Conservation (phyloP, 805 yeast species). For the Candida sanyiensis region DNA sequence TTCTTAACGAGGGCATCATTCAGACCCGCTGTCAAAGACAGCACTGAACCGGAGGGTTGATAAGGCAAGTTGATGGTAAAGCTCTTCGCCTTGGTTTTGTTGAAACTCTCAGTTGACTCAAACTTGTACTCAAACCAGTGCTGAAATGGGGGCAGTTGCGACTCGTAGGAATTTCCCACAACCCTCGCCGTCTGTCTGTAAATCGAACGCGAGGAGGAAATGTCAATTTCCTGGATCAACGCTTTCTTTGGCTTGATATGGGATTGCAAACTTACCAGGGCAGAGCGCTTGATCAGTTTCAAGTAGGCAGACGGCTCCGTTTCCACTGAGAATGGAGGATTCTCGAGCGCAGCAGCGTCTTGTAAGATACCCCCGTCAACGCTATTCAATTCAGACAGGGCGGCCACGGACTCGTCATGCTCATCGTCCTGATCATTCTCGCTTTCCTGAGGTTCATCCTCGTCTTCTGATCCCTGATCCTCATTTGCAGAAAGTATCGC, state of each 20-base stretch:
- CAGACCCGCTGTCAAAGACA: slow-evolving; percentile 37
- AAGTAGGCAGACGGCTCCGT: slow-evolving; percentile 2
- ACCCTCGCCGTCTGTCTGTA: slow-evolving; percentile 26
- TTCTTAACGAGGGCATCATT: slow-evolving; percentile 35
- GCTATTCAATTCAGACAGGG: too few species aligned
- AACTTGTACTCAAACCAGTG: slow-evolving; percentile 34
- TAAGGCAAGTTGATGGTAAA: slow-evolving; percentile 44
- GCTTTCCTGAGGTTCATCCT: slow-evolving; percentile 6
- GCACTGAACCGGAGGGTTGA: slow-evolving; percentile 37
- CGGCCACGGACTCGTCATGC: background rate
- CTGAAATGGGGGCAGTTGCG: slow-evolving; percentile 22
- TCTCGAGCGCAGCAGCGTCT: background rate
- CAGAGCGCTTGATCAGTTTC: background rate
- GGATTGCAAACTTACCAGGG: background rate
- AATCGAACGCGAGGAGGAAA: slow-evolving; percentile 27
- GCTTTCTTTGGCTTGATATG: slow-evolving; percentile 16
- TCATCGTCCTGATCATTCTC: background rate
- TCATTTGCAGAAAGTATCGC: slow-evolving; percentile 4
- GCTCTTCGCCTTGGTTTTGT: slow-evolving; percentile 27
- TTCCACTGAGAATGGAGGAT: slow-evolving; percentile 1
- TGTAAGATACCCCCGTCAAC: background rate
- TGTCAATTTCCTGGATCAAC: slow-evolving; percentile 26
- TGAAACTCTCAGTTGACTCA: slow-evolving; percentile 24
- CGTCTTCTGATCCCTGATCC: slow-evolving; percentile 7
- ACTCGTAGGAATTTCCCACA: slow-evolving; percentile 7